Base-by-base conservation (phyloP, 2,329 filamentous ascomycete species). In the Intubia oerlemansii region DNA sequence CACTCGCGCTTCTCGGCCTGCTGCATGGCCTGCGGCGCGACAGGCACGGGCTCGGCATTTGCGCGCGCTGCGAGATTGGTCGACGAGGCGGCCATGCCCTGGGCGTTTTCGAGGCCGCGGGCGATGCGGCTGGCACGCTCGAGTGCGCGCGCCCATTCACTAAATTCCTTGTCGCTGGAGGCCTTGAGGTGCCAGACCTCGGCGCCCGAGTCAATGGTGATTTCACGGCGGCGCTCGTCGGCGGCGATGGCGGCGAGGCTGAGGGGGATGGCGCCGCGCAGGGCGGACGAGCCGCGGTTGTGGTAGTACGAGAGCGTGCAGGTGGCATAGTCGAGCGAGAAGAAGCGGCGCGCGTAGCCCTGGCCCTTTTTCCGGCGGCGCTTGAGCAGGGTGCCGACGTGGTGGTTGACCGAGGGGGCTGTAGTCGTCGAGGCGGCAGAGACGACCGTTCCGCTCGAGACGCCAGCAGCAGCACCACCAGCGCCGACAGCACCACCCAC, bases 251-350 rank as follows among this genome's bases (percentile, higher is more conserved):
- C 88, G 11, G 88, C 88, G 29, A 98, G 55, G 16, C 81, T 88
- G 7, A 98, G 60, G 1, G 88, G 88, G 29, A 98, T 88, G 7
- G 88, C 82, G 12, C 88, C 88, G 34, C 88, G 70, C 24, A 98
- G 58, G 1, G 85, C 82, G 5, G 85, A 90, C 5, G 85, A 92
- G 44, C 90, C 85, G 25, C 81, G 75, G 47, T 85, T 88, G 45
- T 90, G 79, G 47, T 93, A 98, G 54, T 98, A 98, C 1, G 88
- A 95, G 18, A 98, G 57, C 0, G 88, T 95, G 36, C 79, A 91
- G 1, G 85, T 84, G 4, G 77, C 82, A 46, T 84, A 95, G 48
- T 98, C 88, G 31, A 98, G 60, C 1, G 85, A 93, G 52, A 98
- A 98, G 59, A 88, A 98, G 21, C 88, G 69, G 32, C 80, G 68